Evolutionary conservation across 495 filamentous ascomycete species (phyloP).

Genomic region (Parmelia sp.): DNA sequence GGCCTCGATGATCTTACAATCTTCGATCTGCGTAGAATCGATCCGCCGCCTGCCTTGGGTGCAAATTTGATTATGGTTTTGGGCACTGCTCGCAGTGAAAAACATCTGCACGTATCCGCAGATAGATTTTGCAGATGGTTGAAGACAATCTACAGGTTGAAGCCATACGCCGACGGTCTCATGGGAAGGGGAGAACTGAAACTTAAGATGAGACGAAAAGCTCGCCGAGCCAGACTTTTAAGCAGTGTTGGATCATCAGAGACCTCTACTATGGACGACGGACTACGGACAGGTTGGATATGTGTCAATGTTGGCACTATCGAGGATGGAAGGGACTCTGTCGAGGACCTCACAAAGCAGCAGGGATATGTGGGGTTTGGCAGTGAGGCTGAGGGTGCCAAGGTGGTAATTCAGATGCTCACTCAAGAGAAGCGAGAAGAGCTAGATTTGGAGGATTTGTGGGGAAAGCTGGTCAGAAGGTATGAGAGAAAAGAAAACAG

Average conservation of each 20-base stretch:
- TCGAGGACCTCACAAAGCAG: conserved; percentile 35
- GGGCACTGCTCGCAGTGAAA: conserved; percentile 87
- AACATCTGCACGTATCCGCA: conserved; percentile 87
- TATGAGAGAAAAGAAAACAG: conserved; percentile 34
- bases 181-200: conserved; percentile 88
- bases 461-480: conserved; percentile 51
- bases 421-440: conserved; percentile 79
- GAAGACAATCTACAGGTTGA: conserved; percentile 59
- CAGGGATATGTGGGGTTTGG: conserved; percentile 68
- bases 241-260: conserved; percentile 51
- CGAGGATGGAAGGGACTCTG: conserved; percentile 39
- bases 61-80: conserved; percentile 86
- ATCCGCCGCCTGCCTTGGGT: conserved; percentile 81
- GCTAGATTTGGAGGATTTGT: conserved; percentile 75
- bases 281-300: conserved; percentile 87
- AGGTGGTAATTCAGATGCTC: conserved; percentile 84
- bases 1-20: conserved; percentile 73
- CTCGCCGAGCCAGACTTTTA: conserved; percentile 69
- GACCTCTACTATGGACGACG: conserved; percentile 55
- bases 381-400: conserved; percentile 45
- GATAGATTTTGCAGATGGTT: conserved; percentile 85
- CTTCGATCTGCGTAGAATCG: conserved; percentile 73
- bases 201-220: conserved; percentile 71
- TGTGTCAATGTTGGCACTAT: conserved; percentile 82
- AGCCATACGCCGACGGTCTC: conserved; percentile 77